Base-by-base conservation (phyloP, 1,139 yeast genomes). In the Suhomyces ambrosiae region DNA sequence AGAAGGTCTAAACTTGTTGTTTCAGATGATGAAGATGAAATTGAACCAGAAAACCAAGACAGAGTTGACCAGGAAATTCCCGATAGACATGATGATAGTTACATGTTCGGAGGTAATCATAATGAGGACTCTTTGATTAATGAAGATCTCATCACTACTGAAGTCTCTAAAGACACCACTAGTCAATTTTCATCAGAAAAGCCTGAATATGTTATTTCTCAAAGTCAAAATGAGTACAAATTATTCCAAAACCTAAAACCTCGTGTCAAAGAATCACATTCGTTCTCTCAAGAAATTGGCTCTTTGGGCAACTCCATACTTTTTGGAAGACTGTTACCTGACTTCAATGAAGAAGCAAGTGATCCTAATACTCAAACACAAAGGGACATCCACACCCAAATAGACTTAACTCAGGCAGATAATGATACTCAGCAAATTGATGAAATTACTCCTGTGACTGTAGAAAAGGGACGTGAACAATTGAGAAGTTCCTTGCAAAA, bases 161-260 rank as follows among this genome's bases (percentile, higher is more conserved):
- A 43, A 4, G 40, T 40, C 26, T 26, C 48, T 24, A 40, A 47
- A 45, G 34, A 46, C 12, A 7, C 28, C 4, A 13, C 27, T 7
- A 23, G 13, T 14, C 32, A 28, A 17, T 14, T n/a, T 30, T 14
- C 22, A 25, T 4, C 21, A 19, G 15, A 21, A 31, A 14, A 10
- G 39, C 27, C 44, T 19, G 24, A 24, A 28, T 18, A 47, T 19
- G n/a, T 23, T 9, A 12, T 14, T 23, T 33, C 35, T 27, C 30
- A 28, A 17, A n/a, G 7, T 12, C 21, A 24, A 11, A 26, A 15
- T 9, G 33, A 32, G 8, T 31, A 38, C 26, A 54, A 56, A 32
- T 53, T 65, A 26, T 65, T 65, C 43, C 59, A 53, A 37, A 65
- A 67, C 41, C 56, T 67, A 41, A 50, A 57, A 24, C 67, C 69